These are phyloP conservation scores for Xylaria sp. DNA, from an alignment of 2,329 filamentous ascomycete species.

Conservation along the genomic window DNA sequence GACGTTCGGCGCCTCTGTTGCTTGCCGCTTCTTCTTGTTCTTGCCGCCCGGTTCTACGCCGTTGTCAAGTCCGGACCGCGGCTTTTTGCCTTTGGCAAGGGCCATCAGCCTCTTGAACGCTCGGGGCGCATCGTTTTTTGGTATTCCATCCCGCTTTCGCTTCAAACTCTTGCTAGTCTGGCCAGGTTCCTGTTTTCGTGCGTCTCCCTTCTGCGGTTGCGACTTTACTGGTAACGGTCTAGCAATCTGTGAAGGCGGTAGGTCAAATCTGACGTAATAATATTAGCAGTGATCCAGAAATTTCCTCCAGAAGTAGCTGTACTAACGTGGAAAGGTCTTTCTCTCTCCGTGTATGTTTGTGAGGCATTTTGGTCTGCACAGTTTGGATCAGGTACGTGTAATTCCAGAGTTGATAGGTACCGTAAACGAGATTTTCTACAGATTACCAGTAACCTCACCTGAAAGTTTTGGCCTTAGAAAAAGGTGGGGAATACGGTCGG, in stretches of 20 bases:
- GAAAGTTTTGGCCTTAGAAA: not conserved
- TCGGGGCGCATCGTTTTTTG: constrained; percentile 79
- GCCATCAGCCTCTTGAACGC: constrained; percentile 88
- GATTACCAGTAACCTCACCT: too few species aligned
- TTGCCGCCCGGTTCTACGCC: constrained; percentile 50
- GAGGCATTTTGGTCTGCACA: constrained; percentile 65
- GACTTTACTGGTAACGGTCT: constrained; percentile 52
- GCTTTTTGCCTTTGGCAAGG: constrained; percentile 63
- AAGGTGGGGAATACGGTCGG: not conserved
- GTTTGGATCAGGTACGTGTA: not conserved
- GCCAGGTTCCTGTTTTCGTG: constrained; percentile 35
- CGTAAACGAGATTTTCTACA: not conserved
- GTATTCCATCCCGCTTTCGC: constrained; percentile 49
- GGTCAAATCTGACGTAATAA: constrained; percentile 47
- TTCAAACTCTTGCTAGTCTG: constrained; percentile 48
- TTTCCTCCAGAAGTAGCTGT: constrained; percentile 18
- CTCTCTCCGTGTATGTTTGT: constrained; percentile 77
- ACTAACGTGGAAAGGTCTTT: constrained; percentile 58
- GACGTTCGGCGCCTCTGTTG: constrained; percentile 19
- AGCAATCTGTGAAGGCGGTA: constrained; percentile 53
- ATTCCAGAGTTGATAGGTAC: not conserved
- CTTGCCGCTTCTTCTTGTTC: constrained; percentile 37
- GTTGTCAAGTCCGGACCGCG: constrained; percentile 70
- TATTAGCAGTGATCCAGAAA: constrained; percentile 13
- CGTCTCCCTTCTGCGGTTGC: constrained; percentile 37